Evolutionary conservation across 495 filamentous ascomycete genomes (phyloP).

Genomic region (Penicillium simplicissimum): DNA sequence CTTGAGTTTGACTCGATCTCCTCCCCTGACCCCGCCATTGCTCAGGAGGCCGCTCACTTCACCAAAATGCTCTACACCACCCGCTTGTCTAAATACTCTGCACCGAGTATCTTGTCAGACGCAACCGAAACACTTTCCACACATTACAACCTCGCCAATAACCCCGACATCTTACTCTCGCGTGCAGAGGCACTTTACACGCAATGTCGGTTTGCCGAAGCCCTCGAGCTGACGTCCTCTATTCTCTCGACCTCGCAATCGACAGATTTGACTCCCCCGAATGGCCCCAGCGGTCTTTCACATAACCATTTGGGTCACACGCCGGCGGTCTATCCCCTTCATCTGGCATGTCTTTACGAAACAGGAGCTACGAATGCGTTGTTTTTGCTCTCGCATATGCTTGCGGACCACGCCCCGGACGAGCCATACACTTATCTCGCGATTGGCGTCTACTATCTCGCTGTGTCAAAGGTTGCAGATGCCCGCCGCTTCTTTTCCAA

Average conservation of each 20-base stretch:
- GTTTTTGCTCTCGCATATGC: conserved; percentile 90
- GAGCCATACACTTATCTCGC: conserved; percentile 91
- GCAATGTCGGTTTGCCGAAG: conserved; percentile 88
- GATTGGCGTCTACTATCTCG: conserved; percentile 92
- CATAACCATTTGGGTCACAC: conserved; percentile 77
- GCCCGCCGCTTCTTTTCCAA: conserved; percentile 96
- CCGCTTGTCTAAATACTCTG: conserved; percentile 92
- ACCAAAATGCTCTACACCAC: conserved; percentile 97
- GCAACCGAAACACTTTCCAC: conserved; percentile 89
- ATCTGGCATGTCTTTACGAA: conserved; percentile 90
- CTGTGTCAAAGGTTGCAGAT: conserved; percentile 86
- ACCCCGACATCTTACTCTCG: conserved; percentile 91
- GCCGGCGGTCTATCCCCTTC: conserved; percentile 83
- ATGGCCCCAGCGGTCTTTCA: conserved; percentile 23
- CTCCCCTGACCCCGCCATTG: conserved; percentile 56
- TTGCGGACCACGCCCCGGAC: conserved; percentile 89
- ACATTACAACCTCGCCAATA: conserved; percentile 84
- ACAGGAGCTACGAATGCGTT: conserved; percentile 81
- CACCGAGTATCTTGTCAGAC: conserved; percentile 77
- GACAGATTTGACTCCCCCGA: conserved; percentile 24
- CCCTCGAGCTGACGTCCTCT: conserved; percentile 77
- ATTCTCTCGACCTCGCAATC: conserved; percentile 63
- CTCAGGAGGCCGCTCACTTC: conserved; percentile 87
- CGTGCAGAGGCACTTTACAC: conserved; percentile 91
- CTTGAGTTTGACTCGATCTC: conserved; percentile 85